Percentiles rank a stretch among this genome's conserved stretches.
Evolutionary conservation across 2,329 filamentous ascomycete genomes (phyloP).

Genomic region (Colletotrichum endophyticum): DNA sequence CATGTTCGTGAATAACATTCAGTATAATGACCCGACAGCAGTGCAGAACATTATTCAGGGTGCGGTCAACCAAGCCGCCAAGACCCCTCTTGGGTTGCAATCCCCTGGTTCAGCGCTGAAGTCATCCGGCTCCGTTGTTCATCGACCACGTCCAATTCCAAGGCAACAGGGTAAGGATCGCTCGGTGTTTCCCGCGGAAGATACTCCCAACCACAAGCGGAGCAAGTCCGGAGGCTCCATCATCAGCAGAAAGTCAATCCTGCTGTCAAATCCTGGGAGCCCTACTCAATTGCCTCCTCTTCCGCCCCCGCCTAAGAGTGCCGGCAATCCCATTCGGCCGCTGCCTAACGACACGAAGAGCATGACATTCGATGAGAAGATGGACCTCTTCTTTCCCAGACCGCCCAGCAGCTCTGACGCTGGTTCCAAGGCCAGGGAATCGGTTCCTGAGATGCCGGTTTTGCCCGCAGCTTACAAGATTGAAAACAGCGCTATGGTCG

Average conservation of each 20-base stretch:
- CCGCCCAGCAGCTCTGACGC: constrained; percentile 25
- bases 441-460: constrained; percentile 49
- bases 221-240: constrained; percentile 56
- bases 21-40: constrained; percentile 55
- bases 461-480: constrained; percentile 36
- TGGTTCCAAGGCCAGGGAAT: constrained; percentile 12
- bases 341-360: constrained; percentile 59
- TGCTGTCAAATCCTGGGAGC: constrained; percentile 48
- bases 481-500: constrained; percentile 13
- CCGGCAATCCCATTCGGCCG: constrained; percentile 40
- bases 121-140: constrained; percentile 47
- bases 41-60: constrained; percentile 55
- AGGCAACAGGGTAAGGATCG: constrained; percentile 51
- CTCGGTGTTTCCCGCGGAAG: constrained; percentile 51
- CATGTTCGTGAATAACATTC: constrained; percentile 61
- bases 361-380: constrained; percentile 65
- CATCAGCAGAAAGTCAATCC: constrained; percentile 47
- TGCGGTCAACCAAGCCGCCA: constrained; percentile 37
- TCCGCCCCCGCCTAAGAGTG: constrained; percentile 51
- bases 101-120: constrained; percentile 17
- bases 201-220: constrained; percentile 48
- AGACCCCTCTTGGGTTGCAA: constrained; percentile 9
- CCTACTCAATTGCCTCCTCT: constrained; percentile 57
- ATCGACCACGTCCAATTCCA: constrained; percentile 62
- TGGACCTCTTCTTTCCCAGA: constrained; percentile 53